Evolutionary conservation across 2,329 filamentous ascomycete species (phyloP), one percentile per base, ranked within the genome.

Genomic region (Verticillium albo-atrum): DNA sequence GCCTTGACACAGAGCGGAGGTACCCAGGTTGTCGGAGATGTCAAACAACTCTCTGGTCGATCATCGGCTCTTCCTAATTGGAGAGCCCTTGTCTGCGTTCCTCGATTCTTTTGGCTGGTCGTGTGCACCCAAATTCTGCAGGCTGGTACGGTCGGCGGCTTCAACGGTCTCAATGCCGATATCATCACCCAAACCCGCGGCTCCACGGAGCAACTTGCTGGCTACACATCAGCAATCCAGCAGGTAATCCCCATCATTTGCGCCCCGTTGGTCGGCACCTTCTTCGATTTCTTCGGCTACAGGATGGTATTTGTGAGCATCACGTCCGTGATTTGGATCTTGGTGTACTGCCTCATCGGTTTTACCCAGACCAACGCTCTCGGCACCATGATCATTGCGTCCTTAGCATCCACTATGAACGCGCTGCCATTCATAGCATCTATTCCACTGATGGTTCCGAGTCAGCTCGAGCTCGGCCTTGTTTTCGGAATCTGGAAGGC

Each of bases 401-500:
- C 67, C 0, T 52, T 69, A 25, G 68, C 61, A 20, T 63, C 65
- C 1, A 64, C 66, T 17, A 68, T 69, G 64, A 69, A 69, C 28
- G 63, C 67, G 0, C 60, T 69, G 52, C 68, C 68, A 10, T 66
- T 69, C 28, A 23, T 68, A 4, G 66, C 63, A 3, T 68, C 67
- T 1, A 69, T 68, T 30, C 68, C 65, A 1, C 59, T 69, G 0
- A 65, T 69, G 30, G 64, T 67, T 2, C 61, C 64, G 1, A 62
- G 57, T 54, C 68, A 68, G 34, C 25, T 62, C 12, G 60, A 68
- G 55, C 60, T 69, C 6, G 67, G 68, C 7, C 66, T 68, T 1
- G 66, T 63, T 1, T 64, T 69, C 28, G 66, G 68, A 14, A 66
- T 69, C 50, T 69, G 67, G 68, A 68, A 68, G 60, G 62, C 65